Percentiles rank a stretch among this genome's conserved stretches.
Evolutionary conservation across 352 stramenopile species (phyloP).

Genomic region (Phytopythium montanum): DNA sequence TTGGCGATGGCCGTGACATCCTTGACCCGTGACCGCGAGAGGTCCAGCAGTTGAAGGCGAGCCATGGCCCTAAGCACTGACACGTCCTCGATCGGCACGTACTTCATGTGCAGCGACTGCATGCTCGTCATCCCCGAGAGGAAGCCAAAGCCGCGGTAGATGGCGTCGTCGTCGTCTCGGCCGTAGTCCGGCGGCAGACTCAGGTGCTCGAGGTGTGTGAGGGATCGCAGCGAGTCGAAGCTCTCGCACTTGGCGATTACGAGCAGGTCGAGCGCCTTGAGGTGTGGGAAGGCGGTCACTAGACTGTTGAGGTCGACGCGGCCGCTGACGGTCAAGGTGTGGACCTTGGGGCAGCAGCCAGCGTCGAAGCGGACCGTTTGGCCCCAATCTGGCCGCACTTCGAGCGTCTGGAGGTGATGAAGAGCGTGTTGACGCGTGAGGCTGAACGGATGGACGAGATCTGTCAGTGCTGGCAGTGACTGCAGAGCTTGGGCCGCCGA

Average conservation of each 20-base stretch:
- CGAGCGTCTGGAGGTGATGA: neutral
- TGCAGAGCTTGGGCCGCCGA: neutral
- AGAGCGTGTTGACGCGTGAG: neutral
- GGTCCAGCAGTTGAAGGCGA: neutral
- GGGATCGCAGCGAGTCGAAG: neutral
- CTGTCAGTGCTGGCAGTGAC: neutral
- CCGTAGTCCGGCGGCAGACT: neutral
- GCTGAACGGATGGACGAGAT: neutral
- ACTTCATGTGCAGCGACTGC: conserved; percentile 2
- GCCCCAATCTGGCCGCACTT: neutral
- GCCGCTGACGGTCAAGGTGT: neutral
- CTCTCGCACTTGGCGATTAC: neutral
- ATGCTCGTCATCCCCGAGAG: conserved; percentile 3
- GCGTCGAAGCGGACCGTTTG: neutral
- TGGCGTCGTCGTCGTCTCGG: neutral
- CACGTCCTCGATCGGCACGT: neutral
- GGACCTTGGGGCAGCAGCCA: conserved; percentile 5
- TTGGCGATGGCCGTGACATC: neutral
- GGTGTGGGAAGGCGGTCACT: neutral
- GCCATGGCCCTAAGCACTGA: neutral
- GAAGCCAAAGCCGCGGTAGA: neutral
- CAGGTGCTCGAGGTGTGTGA: neutral
- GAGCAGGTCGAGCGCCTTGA: conserved; percentile 1
- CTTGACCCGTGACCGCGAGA: neutral
- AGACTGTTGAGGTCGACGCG: neutral